phyloP scores from a whole-genome alignment of 2,329 filamentous ascomycete genomes.

The Talaromyces islandicus region DNA sequence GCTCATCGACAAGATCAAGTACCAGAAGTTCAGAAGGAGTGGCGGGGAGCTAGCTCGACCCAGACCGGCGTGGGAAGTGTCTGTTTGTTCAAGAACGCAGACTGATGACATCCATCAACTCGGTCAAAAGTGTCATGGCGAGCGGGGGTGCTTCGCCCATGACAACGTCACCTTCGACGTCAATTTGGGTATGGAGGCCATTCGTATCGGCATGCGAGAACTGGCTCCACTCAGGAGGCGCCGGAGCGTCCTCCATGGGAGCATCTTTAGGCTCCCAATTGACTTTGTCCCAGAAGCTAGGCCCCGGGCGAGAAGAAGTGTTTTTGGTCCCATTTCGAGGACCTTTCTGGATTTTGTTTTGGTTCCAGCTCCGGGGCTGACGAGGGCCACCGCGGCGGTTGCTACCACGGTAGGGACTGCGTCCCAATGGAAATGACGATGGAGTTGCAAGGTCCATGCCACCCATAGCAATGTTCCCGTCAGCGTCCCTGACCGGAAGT shows the following conservation, averaged over 20 bases:
- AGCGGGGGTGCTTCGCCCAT: conserved; percentile 9
- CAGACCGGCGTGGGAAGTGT: background rate
- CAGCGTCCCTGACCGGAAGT: conserved; percentile 1
- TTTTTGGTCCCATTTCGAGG: background rate
- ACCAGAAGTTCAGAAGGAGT: background rate
- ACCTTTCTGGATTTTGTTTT: background rate
- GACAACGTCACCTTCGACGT: conserved; percentile 5
- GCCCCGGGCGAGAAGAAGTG: background rate
- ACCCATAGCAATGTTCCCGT: conserved; percentile 7
- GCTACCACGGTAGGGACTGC: background rate
- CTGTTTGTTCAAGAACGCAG: background rate
- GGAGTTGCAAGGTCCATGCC: conserved; percentile 6
- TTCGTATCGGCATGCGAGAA: conserved; percentile 2
- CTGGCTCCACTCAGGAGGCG: background rate
- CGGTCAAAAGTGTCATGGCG: background rate
- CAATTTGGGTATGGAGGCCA: conserved; percentile 1
- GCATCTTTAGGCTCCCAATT: background rate
- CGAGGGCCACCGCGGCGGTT: background rate
- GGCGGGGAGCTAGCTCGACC: background rate
- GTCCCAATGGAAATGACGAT: background rate
- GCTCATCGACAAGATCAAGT: background rate
- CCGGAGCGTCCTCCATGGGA: conserved; percentile 3
- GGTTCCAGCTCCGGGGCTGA: conserved; percentile 1
- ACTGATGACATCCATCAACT: background rate
- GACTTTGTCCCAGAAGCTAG: background rate